Base-by-base conservation (phyloP, 2,329 filamentous ascomycete genomes). In the Lachnellula subtilissima region DNA sequence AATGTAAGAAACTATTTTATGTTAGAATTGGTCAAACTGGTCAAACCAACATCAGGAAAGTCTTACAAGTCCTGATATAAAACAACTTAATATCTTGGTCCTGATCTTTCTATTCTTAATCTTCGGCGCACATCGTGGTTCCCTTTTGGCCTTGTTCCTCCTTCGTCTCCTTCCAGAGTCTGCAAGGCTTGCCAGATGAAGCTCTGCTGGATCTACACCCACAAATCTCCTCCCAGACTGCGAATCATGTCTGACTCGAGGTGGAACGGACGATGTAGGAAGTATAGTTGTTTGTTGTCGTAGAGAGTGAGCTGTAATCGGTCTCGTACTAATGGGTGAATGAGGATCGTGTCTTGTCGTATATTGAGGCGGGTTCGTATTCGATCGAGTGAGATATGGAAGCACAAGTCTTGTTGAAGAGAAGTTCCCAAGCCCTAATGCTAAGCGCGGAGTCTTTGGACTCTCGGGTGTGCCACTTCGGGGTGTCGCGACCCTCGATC, bases 11-110 rank as follows among this genome's bases (percentile, higher is more conserved):
- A 63, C 66, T 68, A 40, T 6, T 40, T 14, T 15, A 14, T 49
- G 17, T 61, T 55, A 63, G 59, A 48, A 56, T 32, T 32, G 28
- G 28, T 32, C 28, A 32, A 32, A 32, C 3, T 32, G 9, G 28
- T 1, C 28, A 32, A 12, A 23, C 22, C 42, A 45, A 22, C 19
- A 23, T 45, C n/a, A 9, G 11, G 2, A 25, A 12, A 15, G 5
- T 50, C 55, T 48, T 62, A 68, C 66, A 50, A 67, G 35, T 54
- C 86, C 87, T 5, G 88, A 88, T 6, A 89, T 78, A 23, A 87
- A 76, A 66, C 82, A 86, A 35, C 78, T 78, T 54, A 86, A 65
- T 40, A 86, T 76, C 61, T 84, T 81, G 39, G 74, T 70, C 39
- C 83, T 78, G 57, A 83, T 74, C 51, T 74, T 76, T 48, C 72